Evolutionary conservation across 768 basidiomycete genomes (phyloP).

Genomic region (Cystobasidium tubakii): DNA sequence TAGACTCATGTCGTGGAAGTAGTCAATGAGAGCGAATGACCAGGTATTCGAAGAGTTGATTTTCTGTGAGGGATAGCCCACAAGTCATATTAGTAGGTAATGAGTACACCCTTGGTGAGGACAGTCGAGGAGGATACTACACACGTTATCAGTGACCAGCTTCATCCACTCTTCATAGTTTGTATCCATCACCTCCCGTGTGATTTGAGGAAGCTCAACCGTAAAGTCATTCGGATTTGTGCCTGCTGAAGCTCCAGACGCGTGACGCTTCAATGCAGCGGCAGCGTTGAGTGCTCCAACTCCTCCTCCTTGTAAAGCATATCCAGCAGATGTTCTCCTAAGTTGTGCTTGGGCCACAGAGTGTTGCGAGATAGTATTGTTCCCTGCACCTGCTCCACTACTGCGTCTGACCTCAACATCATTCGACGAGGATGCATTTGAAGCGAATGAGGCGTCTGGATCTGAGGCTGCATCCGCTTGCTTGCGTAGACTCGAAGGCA

Average conservation of each 20-base stretch:
- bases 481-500: conserved; percentile 30
- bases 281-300: conserved; percentile 36
- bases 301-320: conserved; percentile 12
- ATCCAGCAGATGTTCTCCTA: conserved; percentile 29
- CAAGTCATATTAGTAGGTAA: neutral
- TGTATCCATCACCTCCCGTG: conserved; percentile 36
- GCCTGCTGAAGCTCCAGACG: neutral
- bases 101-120: neutral
- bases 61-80: conserved; percentile 61
- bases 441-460: conserved; percentile 16
- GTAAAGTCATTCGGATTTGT: neutral
- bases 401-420: neutral
- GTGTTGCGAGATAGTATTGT: neutral
- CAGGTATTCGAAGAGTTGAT: conserved; percentile 96
- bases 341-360: neutral
- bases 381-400: neutral
- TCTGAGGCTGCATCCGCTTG: neutral
- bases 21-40: conserved; percentile 96
- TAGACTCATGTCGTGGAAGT: conserved; percentile 96
- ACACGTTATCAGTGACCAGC: conserved; percentile 95
- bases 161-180: conserved; percentile 95
- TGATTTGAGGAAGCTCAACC: neutral
- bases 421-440: neutral
- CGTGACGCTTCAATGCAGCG: conserved; percentile 25
- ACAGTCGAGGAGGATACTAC: conserved; percentile 45